phyloP scores from a whole-genome alignment of 2,329 filamentous ascomycete species.

The Penicillium sclerotiorum region DNA sequence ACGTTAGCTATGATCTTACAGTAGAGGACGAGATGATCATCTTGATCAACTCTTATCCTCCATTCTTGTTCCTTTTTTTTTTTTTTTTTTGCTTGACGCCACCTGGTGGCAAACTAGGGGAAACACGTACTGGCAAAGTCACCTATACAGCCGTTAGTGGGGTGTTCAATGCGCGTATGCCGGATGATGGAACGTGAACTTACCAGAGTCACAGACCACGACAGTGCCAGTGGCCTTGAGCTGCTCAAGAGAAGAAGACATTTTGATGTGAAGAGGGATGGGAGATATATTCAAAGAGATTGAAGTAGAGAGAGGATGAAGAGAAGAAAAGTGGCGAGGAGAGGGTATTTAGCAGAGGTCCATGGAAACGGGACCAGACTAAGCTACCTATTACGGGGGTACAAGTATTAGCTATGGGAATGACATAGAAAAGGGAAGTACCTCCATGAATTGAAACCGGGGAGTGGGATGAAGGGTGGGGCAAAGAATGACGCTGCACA shows the following conservation, averaged over 20 bases:
- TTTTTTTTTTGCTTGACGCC: no score
- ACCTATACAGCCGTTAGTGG: constrained; percentile 51
- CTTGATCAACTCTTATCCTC: no score
- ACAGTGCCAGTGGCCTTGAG: constrained; percentile 96
- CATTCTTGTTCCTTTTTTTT: no score
- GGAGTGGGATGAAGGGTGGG: constrained; percentile 25
- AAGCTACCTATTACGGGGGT: constrained; percentile 11
- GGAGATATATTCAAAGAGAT: constrained; percentile 17
- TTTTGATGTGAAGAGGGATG: constrained; percentile 43
- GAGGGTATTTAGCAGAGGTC: constrained; percentile 26
- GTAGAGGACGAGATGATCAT: no score
- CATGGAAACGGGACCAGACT: constrained; percentile 15
- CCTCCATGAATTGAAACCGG: constrained; percentile 3
- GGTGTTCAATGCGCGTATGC: constrained; percentile 21
- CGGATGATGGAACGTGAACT: constrained; percentile 36
- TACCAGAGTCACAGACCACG: constrained; percentile 96
- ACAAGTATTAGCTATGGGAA: constrained; percentile 11
- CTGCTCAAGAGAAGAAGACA: constrained; percentile 92
- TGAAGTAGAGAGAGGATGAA: constrained; percentile 20
- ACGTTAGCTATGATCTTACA: constrained; percentile 16
- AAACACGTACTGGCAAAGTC: constrained; percentile 73
- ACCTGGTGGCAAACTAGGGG: no score
- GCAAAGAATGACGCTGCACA: constrained; percentile 28
- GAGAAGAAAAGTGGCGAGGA: constrained; percentile 22
- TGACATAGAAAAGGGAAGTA: constrained; percentile 19